These are phyloP conservation scores for Grosmannia huntii DNA, from an alignment of 2,329 filamentous ascomycete species.

Conservation along the genomic window DNA sequence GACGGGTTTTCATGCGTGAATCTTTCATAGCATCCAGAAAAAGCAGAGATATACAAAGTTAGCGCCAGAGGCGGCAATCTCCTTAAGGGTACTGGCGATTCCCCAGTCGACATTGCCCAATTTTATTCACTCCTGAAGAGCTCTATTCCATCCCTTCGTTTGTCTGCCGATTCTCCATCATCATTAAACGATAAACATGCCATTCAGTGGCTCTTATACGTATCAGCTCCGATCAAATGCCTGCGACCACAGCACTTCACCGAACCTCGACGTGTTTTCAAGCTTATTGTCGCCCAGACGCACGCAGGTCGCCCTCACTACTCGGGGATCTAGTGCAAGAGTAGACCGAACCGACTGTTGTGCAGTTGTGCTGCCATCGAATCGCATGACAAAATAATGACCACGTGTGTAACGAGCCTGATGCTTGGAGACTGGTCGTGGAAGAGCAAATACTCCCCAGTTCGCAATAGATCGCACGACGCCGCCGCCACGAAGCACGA, in stretches of 20 bases:
- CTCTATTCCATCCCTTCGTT: neutral
- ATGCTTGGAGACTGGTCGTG: constrained; percentile 64
- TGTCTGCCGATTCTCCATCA: neutral
- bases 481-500: constrained; percentile 72
- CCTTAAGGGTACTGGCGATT: neutral
- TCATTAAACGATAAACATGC: neutral
- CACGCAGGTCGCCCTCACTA: constrained; percentile 78
- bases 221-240: constrained; percentile 16
- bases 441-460: constrained; percentile 87
- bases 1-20: no score
- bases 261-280: constrained; percentile 44
- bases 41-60: neutral
- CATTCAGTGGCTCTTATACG: no score
- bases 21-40: no score
- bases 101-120: neutral
- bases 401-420: constrained; percentile 74
- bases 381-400: constrained; percentile 97
- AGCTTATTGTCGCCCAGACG: constrained; percentile 78
- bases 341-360: constrained; percentile 66
- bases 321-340: constrained; percentile 72
- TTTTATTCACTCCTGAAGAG: neutral
- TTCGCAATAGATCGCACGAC: constrained; percentile 88
- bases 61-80: neutral
- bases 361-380: constrained; percentile 62
- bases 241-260: constrained; percentile 34